Base-by-base conservation (phyloP, 306 rosid species). In the Acmispon strigosus region DNA sequence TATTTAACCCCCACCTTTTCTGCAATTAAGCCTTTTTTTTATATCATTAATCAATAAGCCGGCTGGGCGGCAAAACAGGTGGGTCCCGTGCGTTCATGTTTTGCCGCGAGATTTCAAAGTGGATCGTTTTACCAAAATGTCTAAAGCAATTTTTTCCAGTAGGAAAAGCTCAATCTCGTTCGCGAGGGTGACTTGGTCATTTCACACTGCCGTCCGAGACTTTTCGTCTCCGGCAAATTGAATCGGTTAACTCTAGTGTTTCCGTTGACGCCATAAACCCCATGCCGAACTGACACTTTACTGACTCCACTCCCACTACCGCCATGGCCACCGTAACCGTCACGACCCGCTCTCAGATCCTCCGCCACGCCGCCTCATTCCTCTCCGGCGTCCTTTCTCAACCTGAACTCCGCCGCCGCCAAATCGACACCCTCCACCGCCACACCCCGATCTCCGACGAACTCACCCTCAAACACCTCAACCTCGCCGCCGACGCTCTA, bases 401-500 rank as follows among this genome's bases (percentile, higher is more conserved):
- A 18, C 20, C 86, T 9, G 82, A 86, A 7, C 86, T 79, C 71
- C 90, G 98, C 10, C 86, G 59, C 57, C 68, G 32, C 63, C 81
- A 85, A 62, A 18, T 82, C 56, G 76, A 86, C 12, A 60, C 63
- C 2, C 86, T 92, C 76, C 75, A 43, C 59, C 70, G 36, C 13
- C 48, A 63, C 4, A 29, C 29, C 7, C 54, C 84, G 10, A 39
- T 75, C 62, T 48, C 85, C 16, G 74, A 47, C 58, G 74, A 77
- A 47, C 29, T 55, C 76, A 68, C 82, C n/a, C 63, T 81, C 20
- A 84, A 81, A 61, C 71, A 84, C 36, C 81, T 92, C 0, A 83
- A 65, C 44, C 89, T 92, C 41, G 96, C 91, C 0, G 78, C 67
- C 0, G 83, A 90, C 18, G 77, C 91, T 22, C 76, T 88, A 0